Evolutionary conservation across 1,284 basidiomycete species (phyloP).

Genomic region (Trametes hirsuta): DNA sequence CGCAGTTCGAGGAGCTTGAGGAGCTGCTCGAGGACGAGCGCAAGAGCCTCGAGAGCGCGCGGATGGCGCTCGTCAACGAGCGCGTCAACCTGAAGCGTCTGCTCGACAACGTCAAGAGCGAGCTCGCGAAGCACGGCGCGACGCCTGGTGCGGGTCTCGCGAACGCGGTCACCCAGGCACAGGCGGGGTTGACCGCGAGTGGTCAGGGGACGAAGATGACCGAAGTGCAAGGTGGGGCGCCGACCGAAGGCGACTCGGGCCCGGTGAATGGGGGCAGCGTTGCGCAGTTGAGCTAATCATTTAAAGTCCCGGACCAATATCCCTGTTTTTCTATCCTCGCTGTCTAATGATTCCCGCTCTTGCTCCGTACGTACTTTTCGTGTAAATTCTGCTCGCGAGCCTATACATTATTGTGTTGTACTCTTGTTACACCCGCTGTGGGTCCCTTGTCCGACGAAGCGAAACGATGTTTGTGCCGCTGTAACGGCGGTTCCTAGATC

Average conservation of each 20-base stretch:
- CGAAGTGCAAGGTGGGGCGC: slow-evolving; percentile 46
- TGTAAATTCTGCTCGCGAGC: slow-evolving; percentile 15
- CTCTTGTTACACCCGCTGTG: background rate
- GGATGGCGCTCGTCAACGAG: slow-evolving; percentile 69
- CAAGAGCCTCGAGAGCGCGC: slow-evolving; percentile 70
- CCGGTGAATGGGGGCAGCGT: slow-evolving; percentile 36
- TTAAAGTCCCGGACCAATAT: slow-evolving; percentile 3
- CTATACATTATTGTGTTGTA: slow-evolving; percentile 25
- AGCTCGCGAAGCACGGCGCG: slow-evolving; percentile 56
- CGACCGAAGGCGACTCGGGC: slow-evolving; percentile 38
- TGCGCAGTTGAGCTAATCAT: slow-evolving; percentile 32
- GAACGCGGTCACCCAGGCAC: slow-evolving; percentile 37
- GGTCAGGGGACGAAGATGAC: slow-evolving; percentile 58
- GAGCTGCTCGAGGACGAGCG: slow-evolving; percentile 88
- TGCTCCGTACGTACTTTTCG: slow-evolving; percentile 9
- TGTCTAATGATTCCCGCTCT: slow-evolving; percentile 1
- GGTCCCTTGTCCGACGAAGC: too few species aligned
- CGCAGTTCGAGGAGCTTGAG: slow-evolving; percentile 91
- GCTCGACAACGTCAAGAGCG: slow-evolving; percentile 63
- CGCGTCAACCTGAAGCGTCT: slow-evolving; percentile 65
- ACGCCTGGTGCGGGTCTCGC: slow-evolving; percentile 26
- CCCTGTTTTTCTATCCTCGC: slow-evolving; percentile 8
- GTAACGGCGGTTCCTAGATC: too few species aligned
- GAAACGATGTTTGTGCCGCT: too few species aligned
- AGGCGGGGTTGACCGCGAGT: slow-evolving; percentile 49